Evolutionary conservation across 768 basidiomycete genomes (phyloP), one percentile per base, ranked within the genome.

Genomic region (Mycena crocata): DNA sequence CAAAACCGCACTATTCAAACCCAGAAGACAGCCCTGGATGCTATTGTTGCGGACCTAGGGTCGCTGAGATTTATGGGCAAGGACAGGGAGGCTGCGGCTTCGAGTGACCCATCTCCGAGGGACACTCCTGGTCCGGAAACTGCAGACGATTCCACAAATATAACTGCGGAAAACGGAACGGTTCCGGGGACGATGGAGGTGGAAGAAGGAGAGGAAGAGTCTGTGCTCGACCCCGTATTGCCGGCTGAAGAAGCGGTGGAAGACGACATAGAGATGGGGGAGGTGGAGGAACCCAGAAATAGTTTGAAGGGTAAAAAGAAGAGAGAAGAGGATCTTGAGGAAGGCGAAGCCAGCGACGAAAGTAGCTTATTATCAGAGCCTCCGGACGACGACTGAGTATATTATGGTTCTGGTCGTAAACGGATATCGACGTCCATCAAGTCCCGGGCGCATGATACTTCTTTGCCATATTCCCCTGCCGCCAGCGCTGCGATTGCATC

Each of bases 211-310:
- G 83, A 84, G 49, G 78, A 73, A 69, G 48, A 57, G n/a, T 62
- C 67, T n/a, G 65, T 61, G 49, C 68, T 60, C 64, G 55, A 71
- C 48, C 39, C 73, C 40, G 61, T 73, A 34, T 28, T 72, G 1
- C 61, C 62, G 19, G 64, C 55, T 28, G 78, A 77, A 62, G 64
- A 64, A 51, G 70, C 69, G 70, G 54, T 3, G 46, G 67, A 50
- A 69, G 77, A 88, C 31, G 86, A 92, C 69, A 94, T 95, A 68
- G 93, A 95, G 77, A 95, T 95, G 93, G 93, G 93, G n/a, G 93
- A 95, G 74, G 86, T 95, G 4, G 90, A 92, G 66, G 93, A 95
- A 73, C 87, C 87, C 57, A 87, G 87, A 3, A 87, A 83, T 66
- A n/a, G n/a, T n/a, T n/a, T n/a, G n/a, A 85, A 87, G 70, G 77